phyloP scores from a whole-genome alignment of 768 basidiomycete species.

The Clavaria fumosa region DNA sequence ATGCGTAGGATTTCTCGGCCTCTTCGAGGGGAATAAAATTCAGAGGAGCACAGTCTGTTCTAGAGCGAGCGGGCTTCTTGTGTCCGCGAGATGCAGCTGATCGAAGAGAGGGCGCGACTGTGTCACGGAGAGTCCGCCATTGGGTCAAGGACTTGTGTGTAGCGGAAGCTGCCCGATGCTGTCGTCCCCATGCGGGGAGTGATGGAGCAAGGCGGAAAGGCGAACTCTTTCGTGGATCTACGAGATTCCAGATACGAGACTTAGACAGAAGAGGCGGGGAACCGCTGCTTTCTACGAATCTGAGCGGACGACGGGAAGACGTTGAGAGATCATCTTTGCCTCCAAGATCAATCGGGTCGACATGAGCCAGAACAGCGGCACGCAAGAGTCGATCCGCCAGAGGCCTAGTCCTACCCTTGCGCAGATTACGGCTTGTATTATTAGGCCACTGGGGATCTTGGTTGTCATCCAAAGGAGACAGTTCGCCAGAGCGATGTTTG shows the following conservation, averaged over 20 bases:
- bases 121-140: slow-evolving; percentile 8
- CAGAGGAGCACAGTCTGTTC: slow-evolving; percentile 14
- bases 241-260: slow-evolving; percentile 13
- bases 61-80: not conserved
- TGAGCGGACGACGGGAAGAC: slow-evolving; percentile 16
- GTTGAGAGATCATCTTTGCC: slow-evolving; percentile 11
- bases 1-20: slow-evolving; percentile 15
- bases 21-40: slow-evolving; percentile 18
- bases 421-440: no score
- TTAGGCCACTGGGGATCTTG: no score
- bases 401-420: slow-evolving; percentile 12
- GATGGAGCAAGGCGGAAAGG: slow-evolving; percentile 14
- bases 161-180: slow-evolving; percentile 13
- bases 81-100: not conserved
- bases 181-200: no score
- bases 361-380: slow-evolving; percentile 22
- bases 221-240: slow-evolving; percentile 21
- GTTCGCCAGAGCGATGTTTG: no score
- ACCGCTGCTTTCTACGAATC: slow-evolving; percentile 12
- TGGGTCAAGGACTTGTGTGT: slow-evolving; percentile 8
- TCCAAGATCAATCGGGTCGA: slow-evolving; percentile 16
- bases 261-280: slow-evolving; percentile 5
- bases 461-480: no score
- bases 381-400: slow-evolving; percentile 21
- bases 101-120: not conserved